phyloP scores from a whole-genome alignment of 1,284 basidiomycete species.

The Tremellales sp. region DNA sequence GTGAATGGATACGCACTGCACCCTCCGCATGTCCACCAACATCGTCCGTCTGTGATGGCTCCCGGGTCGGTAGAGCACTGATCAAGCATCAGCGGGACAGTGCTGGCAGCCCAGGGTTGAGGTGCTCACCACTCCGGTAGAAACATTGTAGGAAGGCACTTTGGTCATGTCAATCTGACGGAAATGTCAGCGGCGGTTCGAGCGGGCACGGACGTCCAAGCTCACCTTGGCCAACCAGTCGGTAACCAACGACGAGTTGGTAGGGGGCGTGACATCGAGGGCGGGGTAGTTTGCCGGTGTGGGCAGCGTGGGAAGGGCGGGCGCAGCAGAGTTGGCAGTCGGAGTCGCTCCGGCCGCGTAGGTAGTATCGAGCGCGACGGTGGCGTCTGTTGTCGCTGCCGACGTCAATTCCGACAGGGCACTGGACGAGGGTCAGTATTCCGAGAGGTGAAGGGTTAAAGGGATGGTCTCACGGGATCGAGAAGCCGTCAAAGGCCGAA shows the following conservation, averaged over 20 bases:
- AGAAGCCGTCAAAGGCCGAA: slow-evolving; percentile 28
- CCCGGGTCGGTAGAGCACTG: slow-evolving; percentile 59
- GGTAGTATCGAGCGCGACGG: slow-evolving; percentile 52
- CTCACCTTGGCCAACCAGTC: slow-evolving; percentile 65
- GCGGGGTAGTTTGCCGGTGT: slow-evolving; percentile 58
- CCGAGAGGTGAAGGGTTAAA: not conserved
- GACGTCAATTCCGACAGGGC: slow-evolving; percentile 60
- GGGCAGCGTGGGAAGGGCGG: slow-evolving; percentile 43
- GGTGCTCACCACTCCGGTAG: slow-evolving; percentile 28
- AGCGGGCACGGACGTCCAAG: slow-evolving; percentile 7
- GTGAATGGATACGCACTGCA: slow-evolving; percentile 52
- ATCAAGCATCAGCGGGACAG: not conserved
- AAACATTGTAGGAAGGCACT: slow-evolving; percentile 36
- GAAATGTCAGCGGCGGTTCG: slow-evolving; percentile 9
- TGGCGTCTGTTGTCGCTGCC: slow-evolving; percentile 61
- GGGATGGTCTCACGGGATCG: slow-evolving; percentile 38
- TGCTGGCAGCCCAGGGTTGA: not conserved
- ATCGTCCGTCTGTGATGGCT: slow-evolving; percentile 59
- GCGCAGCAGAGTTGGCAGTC: slow-evolving; percentile 45
- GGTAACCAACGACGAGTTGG: slow-evolving; percentile 64
- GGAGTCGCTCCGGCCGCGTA: slow-evolving; percentile 39
- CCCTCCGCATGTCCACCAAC: slow-evolving; percentile 87
- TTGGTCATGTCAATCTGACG: slow-evolving; percentile 29
- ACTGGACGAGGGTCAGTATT: slow-evolving; percentile 13
- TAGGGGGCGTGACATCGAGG: slow-evolving; percentile 64